phyloP scores from a whole-genome alignment of 176 grass and related monocot genomes.

The Luzula sylvatica region DNA sequence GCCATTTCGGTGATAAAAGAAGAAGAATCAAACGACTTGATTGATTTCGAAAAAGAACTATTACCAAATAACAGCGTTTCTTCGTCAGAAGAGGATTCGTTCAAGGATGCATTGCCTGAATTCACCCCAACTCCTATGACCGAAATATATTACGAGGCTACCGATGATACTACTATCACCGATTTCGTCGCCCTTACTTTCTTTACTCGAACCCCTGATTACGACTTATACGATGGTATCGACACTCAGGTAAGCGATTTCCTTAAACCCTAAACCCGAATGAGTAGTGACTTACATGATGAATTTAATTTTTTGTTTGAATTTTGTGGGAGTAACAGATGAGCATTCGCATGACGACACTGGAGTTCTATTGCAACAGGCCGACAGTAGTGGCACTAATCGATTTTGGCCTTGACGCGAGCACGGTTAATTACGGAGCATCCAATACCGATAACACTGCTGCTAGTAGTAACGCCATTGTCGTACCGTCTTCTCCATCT shows the following conservation, averaged over 20 bases:
- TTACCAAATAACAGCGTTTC: conserved; percentile 30
- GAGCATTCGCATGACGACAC: conserved; percentile 80
- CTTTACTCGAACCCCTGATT: conserved; percentile 67
- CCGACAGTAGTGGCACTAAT: conserved; percentile 93
- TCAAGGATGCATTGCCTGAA: conserved; percentile 78
- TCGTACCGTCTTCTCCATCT: conserved; percentile 5
- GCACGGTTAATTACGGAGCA: conserved; percentile 45
- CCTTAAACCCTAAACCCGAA: no score
- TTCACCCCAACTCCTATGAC: conserved; percentile 35
- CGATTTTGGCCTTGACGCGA: conserved; percentile 81
- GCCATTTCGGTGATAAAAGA: conserved; percentile 74
- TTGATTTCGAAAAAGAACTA: conserved; percentile 35
- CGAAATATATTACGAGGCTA: conserved; percentile 83
- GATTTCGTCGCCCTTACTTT: conserved; percentile 93
- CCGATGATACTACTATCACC: conserved; percentile 44
- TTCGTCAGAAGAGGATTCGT: conserved; percentile 76
- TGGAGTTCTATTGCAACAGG: conserved; percentile 89
- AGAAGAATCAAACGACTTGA: conserved; percentile 31
- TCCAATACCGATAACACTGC: neutral
- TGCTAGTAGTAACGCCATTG: neutral
- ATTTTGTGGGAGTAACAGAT: no score
- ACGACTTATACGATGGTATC: conserved; percentile 76
- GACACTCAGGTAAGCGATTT: conserved; percentile 99
- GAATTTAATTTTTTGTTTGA: no score
- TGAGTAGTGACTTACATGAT: no score